Conservation (phyloP, 2,329 filamentous ascomycete genomes). For the Phyllosticta citriasiana region DNA sequence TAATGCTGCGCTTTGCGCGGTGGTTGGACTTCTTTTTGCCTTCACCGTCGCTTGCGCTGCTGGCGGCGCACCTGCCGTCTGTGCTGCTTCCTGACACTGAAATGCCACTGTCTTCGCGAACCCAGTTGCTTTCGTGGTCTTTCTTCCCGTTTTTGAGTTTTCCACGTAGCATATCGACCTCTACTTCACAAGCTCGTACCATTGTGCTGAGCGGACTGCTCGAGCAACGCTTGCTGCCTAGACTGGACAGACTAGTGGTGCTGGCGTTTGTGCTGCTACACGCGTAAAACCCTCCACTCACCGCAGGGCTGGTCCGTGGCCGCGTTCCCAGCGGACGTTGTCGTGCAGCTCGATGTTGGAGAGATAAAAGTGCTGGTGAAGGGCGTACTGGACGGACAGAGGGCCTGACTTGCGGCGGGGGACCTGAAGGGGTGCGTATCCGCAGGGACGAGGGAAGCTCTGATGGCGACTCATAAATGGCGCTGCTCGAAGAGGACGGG, state of each 20-base stretch:
- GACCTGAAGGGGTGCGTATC: not conserved
- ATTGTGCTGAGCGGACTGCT: slow-evolving; percentile 5
- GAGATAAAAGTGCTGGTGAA: not conserved
- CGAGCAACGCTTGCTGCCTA: not conserved
- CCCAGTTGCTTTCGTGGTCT: not conserved
- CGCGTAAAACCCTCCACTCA: not conserved
- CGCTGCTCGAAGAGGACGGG: not conserved
- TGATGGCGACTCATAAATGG: not conserved
- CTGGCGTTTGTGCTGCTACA: not conserved
- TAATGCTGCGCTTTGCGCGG: not conserved
- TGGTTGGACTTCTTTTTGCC: not conserved
- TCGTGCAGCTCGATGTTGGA: slow-evolving; percentile 2
- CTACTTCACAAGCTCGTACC: slow-evolving; percentile 6
- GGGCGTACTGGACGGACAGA: not conserved
- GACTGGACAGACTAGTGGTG: not conserved
- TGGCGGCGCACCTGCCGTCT: not conserved
- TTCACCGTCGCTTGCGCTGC: not conserved
- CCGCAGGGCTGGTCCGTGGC: not conserved
- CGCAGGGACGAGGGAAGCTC: not conserved
- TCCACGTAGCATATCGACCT: not conserved
- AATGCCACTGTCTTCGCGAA: not conserved
- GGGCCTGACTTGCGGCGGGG: not conserved
- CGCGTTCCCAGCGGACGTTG: not conserved
- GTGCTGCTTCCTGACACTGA: not conserved
- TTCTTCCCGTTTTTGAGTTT: not conserved